Base-by-base conservation (phyloP, 2,329 filamentous ascomycete genomes). In the Diaporthe citrichinensis region DNA sequence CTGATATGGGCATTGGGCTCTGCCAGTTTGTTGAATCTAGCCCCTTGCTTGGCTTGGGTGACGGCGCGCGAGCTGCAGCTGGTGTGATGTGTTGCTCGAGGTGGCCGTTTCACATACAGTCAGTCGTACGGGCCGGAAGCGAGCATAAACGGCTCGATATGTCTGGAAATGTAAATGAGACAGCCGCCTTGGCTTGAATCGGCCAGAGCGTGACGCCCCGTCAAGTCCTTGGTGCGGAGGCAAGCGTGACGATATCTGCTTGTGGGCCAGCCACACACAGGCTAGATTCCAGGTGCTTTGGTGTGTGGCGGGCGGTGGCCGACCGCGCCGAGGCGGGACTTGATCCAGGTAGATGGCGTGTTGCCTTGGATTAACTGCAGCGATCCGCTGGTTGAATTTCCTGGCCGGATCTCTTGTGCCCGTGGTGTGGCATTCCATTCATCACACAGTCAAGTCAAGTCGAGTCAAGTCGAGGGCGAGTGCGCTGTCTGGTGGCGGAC, bases 61-160 rank as follows among this genome's bases (percentile, higher is more conserved):
- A 68, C 31, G 44, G 31, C 62, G 31, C 28, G 44, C 62, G 44
- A 67, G 62, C 14, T 68, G 65, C 65, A 68, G 65, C 34, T 68
- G 62, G 31, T 68, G 46, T 68, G 34, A 28, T 53, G 31, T n/a
- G 31, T n/a, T 25, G 28, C 20, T 41, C n/a, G 46, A 12, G 10
- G 46, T 69, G 49, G 65, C 34, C 31, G 65, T 69, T 69, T 69
- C 65, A 69, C 31, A 39, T 68, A 68, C 58, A 61, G 58, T 62
- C 44, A 67, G 61, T 71, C 23, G 68, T 59, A 71, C 39, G 28
- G 41, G 20, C 39, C 12, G 12, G 68, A 59, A 36, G 28, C 53
- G 51, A 59, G 53, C 51, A 49, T 46, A 34, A 36, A 71, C 25
- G 23, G 53, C 34, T 69, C 23, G 34, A 69, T 69, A 69, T 55